Evolutionary conservation across 306 rosid species (phyloP).

Genomic region (Fragaria iinumae): DNA sequence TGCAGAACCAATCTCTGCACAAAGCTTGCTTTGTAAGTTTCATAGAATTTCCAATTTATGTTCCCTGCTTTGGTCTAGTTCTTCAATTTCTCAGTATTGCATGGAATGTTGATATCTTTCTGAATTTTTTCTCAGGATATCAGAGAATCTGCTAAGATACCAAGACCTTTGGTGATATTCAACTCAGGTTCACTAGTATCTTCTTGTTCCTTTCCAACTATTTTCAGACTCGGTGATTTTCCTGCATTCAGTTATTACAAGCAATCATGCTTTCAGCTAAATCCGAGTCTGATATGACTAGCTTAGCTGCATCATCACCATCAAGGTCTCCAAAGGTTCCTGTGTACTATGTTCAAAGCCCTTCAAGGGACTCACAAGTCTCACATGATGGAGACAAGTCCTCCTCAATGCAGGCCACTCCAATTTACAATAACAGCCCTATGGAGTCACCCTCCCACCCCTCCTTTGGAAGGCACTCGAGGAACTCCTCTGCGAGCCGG

Average conservation of each 20-base stretch:
- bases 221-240: not conserved
- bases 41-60: not conserved
- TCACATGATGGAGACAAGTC: constrained; percentile 96
- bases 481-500: constrained; percentile 84
- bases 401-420: constrained; percentile 82
- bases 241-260: not conserved
- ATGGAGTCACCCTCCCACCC: constrained; percentile 97
- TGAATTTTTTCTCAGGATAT: not conserved
- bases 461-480: constrained; percentile 84
- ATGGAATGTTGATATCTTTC: not conserved
- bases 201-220: not conserved
- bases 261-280: constrained; percentile 58
- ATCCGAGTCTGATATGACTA: constrained; percentile 86
- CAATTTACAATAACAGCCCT: constrained; percentile 84
- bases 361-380: constrained; percentile 85
- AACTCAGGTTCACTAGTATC: not conserved
- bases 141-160: not conserved
- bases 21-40: not conserved
- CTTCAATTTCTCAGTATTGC: not conserved
- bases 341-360: constrained; percentile 86
- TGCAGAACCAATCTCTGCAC: not conserved
- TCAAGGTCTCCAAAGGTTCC: constrained; percentile 85
- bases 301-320: constrained; percentile 91
- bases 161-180: not conserved
- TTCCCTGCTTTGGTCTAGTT: not conserved